A percentile compares a stretch with the other conserved stretches of the same genome.
Conservation (phyloP, 2,329 filamentous ascomycete species). For the Hypoxylon sp. region DNA sequence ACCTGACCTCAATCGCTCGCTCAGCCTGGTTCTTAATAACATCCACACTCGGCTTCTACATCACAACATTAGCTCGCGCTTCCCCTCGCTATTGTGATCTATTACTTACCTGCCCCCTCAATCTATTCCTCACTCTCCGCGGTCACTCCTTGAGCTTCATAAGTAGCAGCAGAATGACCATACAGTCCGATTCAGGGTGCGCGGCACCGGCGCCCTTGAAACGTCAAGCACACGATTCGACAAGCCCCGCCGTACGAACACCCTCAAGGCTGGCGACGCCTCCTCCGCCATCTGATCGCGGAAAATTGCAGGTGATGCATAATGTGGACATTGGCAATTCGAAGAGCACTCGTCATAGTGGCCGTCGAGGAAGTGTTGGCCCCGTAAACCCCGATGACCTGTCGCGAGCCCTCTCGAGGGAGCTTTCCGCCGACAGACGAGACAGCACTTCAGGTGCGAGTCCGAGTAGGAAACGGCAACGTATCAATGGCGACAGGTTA, state of each 20-base stretch:
- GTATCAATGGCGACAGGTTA: slow-evolving; percentile 72
- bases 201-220: slow-evolving; percentile 48
- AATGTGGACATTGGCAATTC: slow-evolving; percentile 54
- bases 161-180: slow-evolving; percentile 50
- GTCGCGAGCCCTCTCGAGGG: slow-evolving; percentile 63
- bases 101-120: slow-evolving; percentile 9
- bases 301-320: slow-evolving; percentile 56
- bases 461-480: slow-evolving; percentile 69
- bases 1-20: neutral
- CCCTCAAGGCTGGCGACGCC: slow-evolving; percentile 58
- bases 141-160: slow-evolving; percentile 19
- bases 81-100: slow-evolving; percentile 8
- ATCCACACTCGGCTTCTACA: neutral
- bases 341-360: slow-evolving; percentile 51
- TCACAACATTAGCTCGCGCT: neutral
- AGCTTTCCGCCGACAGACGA: slow-evolving; percentile 62
- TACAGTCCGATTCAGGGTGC: slow-evolving; percentile 48
- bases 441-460: slow-evolving; percentile 66
- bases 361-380: slow-evolving; percentile 52
- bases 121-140: slow-evolving; percentile 32
- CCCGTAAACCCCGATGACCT: slow-evolving; percentile 63
- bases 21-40: neutral
- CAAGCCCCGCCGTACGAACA: slow-evolving; percentile 51
- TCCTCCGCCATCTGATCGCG: slow-evolving; percentile 59
- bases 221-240: slow-evolving; percentile 51